Percentiles rank a stretch among this genome's conserved stretches.
These are phyloP conservation scores for Euptelea pleiosperma DNA, from an alignment of 164 flowering plant genomes.

Conservation along the genomic window DNA sequence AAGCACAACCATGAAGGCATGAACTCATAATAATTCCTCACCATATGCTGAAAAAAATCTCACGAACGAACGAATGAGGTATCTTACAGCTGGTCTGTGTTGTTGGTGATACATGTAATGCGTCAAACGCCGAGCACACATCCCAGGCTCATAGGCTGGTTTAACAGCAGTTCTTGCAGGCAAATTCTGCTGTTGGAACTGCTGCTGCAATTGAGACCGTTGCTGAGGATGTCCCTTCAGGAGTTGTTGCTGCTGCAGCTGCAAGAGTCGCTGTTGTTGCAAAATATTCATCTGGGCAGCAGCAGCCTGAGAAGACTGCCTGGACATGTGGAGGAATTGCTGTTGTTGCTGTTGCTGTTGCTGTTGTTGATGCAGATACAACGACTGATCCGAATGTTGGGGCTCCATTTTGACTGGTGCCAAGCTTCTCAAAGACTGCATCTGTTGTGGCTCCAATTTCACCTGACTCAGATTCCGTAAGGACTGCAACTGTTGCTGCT, in stretches of 20 bases:
- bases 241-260: conserved; percentile 60
- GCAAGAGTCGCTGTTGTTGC: conserved; percentile 64
- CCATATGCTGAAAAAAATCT: background rate
- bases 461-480: conserved; percentile 55
- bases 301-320: conserved; percentile 77
- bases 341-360: conserved; percentile 76
- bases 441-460: conserved; percentile 74
- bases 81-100: conserved; percentile 79
- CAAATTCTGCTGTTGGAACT: conserved; percentile 63
- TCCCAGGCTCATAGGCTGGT: conserved; percentile 86
- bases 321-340: conserved; percentile 58
- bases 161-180: conserved; percentile 60
- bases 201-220: conserved; percentile 58
- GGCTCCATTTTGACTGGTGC: conserved; percentile 74
- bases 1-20: conserved; percentile 13
- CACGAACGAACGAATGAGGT: background rate
- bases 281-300: conserved; percentile 72
- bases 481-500: conserved; percentile 52
- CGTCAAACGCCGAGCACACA: conserved; percentile 83
- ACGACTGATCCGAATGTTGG: conserved; percentile 69
- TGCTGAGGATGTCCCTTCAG: conserved; percentile 72
- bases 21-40: background rate
- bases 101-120: conserved; percentile 90
- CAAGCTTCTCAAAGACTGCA: conserved; percentile 55
- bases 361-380: conserved; percentile 70